phyloP scores from a whole-genome alignment of 1,139 yeast genomes.

The Fermentozyma sake region DNA sequence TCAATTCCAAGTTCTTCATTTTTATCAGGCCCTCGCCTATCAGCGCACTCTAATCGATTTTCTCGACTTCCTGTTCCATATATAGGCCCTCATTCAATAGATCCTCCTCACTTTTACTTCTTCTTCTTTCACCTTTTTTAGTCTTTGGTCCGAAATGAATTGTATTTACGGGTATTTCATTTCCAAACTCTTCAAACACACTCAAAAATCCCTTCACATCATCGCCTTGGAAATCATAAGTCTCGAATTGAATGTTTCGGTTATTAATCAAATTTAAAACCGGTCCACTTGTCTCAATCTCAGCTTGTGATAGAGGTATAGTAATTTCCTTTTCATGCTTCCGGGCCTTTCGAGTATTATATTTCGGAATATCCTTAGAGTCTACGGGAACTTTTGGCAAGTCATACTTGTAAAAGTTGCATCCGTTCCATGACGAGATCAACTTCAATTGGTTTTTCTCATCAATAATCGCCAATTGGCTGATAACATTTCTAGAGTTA shows the following conservation, averaged over 20 bases:
- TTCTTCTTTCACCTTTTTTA: conserved; percentile 1
- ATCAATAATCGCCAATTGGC: conserved; percentile 39
- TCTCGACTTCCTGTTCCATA: no score
- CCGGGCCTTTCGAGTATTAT: not conserved
- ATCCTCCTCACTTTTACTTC: no score
- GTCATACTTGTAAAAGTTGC: conserved; percentile 39
- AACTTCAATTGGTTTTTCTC: conserved; percentile 34
- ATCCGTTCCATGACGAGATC: conserved; percentile 43
- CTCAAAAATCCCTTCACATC: conserved; percentile 10
- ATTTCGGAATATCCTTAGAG: conserved; percentile 4
- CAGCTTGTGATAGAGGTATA: conserved; percentile 53
- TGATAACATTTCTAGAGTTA: no score
- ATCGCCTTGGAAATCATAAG: conserved; percentile 18
- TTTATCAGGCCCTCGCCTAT: no score
- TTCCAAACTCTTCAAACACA: conserved; percentile 16
- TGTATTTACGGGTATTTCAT: conserved; percentile 11
- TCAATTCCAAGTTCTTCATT: no score
- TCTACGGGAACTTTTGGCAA: conserved; percentile 28
- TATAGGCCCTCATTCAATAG: no score
- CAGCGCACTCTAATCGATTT: no score
- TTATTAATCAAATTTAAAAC: conserved; percentile 47
- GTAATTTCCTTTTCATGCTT: conserved; percentile 1
- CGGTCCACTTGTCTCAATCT: conserved; percentile 62
- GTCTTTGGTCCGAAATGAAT: conserved; percentile 3
- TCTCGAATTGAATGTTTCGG: conserved; percentile 29